Base-by-base conservation (phyloP, 179 eudicot species). In the Amaranthus tricolor region DNA sequence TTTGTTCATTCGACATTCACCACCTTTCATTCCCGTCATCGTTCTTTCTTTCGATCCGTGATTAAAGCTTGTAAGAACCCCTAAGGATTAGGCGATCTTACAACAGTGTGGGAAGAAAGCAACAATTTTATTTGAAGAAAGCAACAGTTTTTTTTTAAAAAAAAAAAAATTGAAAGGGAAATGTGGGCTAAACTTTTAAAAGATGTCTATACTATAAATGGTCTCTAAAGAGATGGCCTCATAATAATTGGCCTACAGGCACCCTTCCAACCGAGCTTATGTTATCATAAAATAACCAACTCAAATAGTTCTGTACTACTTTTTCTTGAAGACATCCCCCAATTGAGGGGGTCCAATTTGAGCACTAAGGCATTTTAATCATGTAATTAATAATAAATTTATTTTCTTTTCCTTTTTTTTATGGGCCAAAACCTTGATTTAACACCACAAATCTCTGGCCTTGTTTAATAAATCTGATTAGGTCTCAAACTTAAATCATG, bases 181-280 rank as follows among this genome's bases (percentile, higher is more conserved):
- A n/a, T n/a, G n/a, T n/a, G n/a, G n/a, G n/a, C n/a, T n/a, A n/a
- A n/a, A n/a, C n/a, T n/a, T n/a, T n/a, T n/a, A n/a, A n/a, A n/a
- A n/a, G n/a, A n/a, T n/a, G n/a, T n/a, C n/a, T n/a, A n/a, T n/a
- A n/a, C n/a, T n/a, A n/a, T n/a, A n/a, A n/a, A n/a, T n/a, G n/a
- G n/a, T n/a, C n/a, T n/a, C n/a, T n/a, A n/a, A n/a, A n/a, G n/a
- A n/a, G n/a, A n/a, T n/a, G n/a, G n/a, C n/a, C n/a, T n/a, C n/a
- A n/a, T n/a, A n/a, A n/a, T n/a, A 50, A 60, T 80, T 81, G 81
- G 77, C 88, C 83, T 79, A 83, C 88, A 79, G 56, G 85, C 50
- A 70, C 82, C 86, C 86, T 71, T 81, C 85, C 83, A 59, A 81
- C 83, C 82, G 74, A 81, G 65, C 75, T 44, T 11, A 73, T 17